Evolutionary conservation across 2,329 filamentous ascomycete genomes (phyloP), one percentile per base, ranked within the genome.

Genomic region (Fusarium ramigenum): DNA sequence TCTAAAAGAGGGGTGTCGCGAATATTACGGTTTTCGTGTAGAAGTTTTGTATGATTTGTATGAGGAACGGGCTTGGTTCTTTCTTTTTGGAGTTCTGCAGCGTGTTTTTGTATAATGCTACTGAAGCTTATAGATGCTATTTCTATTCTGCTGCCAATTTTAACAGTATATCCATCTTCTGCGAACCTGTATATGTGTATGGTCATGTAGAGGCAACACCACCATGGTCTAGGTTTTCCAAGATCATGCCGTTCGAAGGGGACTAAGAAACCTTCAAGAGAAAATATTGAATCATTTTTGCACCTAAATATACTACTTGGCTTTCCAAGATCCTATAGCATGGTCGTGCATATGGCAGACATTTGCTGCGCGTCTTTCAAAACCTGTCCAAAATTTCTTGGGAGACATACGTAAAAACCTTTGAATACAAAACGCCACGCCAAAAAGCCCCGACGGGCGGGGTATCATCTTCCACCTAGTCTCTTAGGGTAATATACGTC

Each of bases 391-490:
- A 74, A 19, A 28, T 56, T 58, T 46, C 43, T 57, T 34, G 39
- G 42, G 32, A 47, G 54, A 57, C n/a, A 64, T 69, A 68, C 56
- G 37, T 53, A 69, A 60, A 59, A 75, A 59, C 53, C 61, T 60
- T 40, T 40, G 74, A 75, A 70, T 70, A 72, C 59, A 77, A 56
- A 78, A 78, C 76, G 76, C 76, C 75, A 59, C 66, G 68, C 66
- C 65, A 67, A 68, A 76, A 76, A 75, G 74, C 76, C 76, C 76
- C 73, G 65, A 66, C 71, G 72, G 76, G 73, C 73, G 72, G 73
- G 73, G 73, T 78, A 78, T 78, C 69, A 68, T 71, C 67, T 63
- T 71, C 70, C 75, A 63, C 73, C 44, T 47, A 59, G 47, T 61
- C 61, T 60, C 66, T 71, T 70, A 56, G 61, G 57, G 63, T 73